Base-by-base conservation (phyloP, 192 early-diverging fungal species). In the Entomortierella parvispora region DNA sequence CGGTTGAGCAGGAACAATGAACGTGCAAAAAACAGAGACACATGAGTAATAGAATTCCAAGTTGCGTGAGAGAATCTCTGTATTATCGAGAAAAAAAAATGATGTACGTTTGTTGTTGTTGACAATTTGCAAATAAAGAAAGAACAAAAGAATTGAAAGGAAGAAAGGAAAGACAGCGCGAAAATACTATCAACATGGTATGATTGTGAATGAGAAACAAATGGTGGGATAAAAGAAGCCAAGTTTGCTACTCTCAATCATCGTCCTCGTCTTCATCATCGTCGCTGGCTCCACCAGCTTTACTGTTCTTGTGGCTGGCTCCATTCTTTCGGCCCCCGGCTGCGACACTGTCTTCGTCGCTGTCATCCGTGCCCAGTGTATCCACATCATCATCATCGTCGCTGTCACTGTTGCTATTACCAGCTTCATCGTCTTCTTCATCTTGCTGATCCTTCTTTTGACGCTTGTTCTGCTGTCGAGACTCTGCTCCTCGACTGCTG, bases 241-340 rank as follows among this genome's bases (percentile, higher is more conserved):
- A 29, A 26, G 3, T 32, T 28, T 52, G n/a, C 15, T 29, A 33
- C 28, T 55, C n/a, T n/a, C 37, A 29, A 42, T 68, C 78, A 32
- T 71, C 78, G 31, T 71, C 62, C 12, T 74, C 78, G 8, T 81
- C 74, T 2, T 68, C 80, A 6, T 81, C 80, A 1, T 81, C 71
- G 2, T 69, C 67, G 0, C 75, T 71, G 32, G 74, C 80, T 12
- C 75, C 80, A 4, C 75, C 71, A 17, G 55, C 65, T 22, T 69
- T 63, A 20, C 53, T 68, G 58, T 28, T 69, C 0, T 65, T 20
- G 14, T 34, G 54, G n/a, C 47, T 59, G 20, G 28, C 20, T 33
- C 46, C 47, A 60, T n/a, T 33, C 62, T 8, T 52, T 46, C 14
- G 51, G 4, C 2, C 46, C 48, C 15, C 64, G 55, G 54, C 42